These are phyloP conservation scores for Trichoderma cornu-damae DNA, from an alignment of 2,329 filamentous ascomycete genomes.

Conservation along the genomic window DNA sequence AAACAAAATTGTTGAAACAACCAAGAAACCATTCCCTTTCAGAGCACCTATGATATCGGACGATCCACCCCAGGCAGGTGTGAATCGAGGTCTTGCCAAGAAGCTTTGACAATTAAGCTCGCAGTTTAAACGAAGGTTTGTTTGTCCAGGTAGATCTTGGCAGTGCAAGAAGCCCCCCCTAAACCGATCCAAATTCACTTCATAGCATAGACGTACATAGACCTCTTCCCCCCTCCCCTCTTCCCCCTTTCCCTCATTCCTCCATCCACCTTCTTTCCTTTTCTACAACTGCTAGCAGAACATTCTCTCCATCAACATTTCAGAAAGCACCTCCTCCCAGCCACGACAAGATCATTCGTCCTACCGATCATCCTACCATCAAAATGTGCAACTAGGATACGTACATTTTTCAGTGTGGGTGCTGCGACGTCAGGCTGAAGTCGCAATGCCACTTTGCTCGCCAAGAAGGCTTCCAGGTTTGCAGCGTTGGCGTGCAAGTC, in stretches of 20 bases:
- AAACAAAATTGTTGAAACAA: not conserved
- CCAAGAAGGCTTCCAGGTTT: not conserved
- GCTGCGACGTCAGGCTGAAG: not conserved
- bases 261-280: not conserved
- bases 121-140: not conserved
- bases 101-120: not conserved
- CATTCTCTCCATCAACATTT: not conserved
- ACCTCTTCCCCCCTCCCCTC: not conserved
- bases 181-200: not conserved
- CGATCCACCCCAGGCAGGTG: not conserved
- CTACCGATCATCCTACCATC: not conserved
- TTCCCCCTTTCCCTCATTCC: not conserved
- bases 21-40: not conserved
- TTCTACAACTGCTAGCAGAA: not conserved
- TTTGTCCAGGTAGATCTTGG: not conserved
- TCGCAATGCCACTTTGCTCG: slow-evolving; percentile 1
- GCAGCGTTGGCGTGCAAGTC: not conserved
- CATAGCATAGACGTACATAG: not conserved
- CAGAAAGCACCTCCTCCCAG: not conserved
- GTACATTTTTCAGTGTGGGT: slow-evolving; percentile 13
- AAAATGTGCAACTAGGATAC: slow-evolving; percentile 19
- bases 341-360: not conserved
- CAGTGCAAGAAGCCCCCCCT: not conserved
- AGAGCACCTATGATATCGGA: not conserved
- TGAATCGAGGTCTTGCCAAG: not conserved